A percentile compares a stretch with the other conserved stretches of the same genome.
Conservation (phyloP, 2,329 filamentous ascomycete species). For the Myriosclerotinia scirpicola region DNA sequence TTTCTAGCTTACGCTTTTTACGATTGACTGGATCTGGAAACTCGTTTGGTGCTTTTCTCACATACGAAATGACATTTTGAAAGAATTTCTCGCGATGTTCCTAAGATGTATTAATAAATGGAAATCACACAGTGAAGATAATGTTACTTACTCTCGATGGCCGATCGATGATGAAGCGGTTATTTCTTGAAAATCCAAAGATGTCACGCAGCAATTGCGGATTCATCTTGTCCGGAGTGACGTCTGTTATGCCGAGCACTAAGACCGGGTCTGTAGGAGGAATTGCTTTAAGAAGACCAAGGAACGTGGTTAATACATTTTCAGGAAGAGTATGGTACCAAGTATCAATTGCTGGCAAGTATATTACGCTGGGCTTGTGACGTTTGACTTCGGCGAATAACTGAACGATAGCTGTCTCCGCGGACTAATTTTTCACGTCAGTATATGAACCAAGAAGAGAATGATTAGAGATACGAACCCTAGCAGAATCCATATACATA, state of each 20-base stretch:
- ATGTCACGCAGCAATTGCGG: conserved; percentile 68
- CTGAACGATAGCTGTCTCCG: conserved; percentile 83
- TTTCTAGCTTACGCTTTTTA: conserved; percentile 80
- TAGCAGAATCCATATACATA: conserved; percentile 76
- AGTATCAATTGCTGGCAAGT: conserved; percentile 83
- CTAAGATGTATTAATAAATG: conserved; percentile 40
- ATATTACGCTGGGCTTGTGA: conserved; percentile 94
- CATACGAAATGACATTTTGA: conserved; percentile 67
- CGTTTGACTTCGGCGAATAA: conserved; percentile 90
- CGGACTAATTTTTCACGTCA: conserved; percentile 32
- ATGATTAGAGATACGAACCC: conserved; percentile 50
- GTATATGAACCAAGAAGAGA: conserved; percentile 4
- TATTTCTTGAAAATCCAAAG: conserved; percentile 82
- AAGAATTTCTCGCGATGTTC: conserved; percentile 78
- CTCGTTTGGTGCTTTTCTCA: conserved; percentile 75
- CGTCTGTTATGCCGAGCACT: conserved; percentile 81
- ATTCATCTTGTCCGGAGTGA: conserved; percentile 60
- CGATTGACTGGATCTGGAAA: conserved; percentile 86
- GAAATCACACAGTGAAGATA: conserved; percentile 3
- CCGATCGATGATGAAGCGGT: conserved; percentile 67
- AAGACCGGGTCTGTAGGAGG: conserved; percentile 89
- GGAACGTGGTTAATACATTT: conserved; percentile 77
- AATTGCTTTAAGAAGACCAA: conserved; percentile 76
- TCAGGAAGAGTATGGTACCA: conserved; percentile 69
- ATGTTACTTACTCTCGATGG: conserved; percentile 58